phyloP scores from a whole-genome alignment of 495 filamentous ascomycete genomes.

The Penicillium samsonianum region DNA sequence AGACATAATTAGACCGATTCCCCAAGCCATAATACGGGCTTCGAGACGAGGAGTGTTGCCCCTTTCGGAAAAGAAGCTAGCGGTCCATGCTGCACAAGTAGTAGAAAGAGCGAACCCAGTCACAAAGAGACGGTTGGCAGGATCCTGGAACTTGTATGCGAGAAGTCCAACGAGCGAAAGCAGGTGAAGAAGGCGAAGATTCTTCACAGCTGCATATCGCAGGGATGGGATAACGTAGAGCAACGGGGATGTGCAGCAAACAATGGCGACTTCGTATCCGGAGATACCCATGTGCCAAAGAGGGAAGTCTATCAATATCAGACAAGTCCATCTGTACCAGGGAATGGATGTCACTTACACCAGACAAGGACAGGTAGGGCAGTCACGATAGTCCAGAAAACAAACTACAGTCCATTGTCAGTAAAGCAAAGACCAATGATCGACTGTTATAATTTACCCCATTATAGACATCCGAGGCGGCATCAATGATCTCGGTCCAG shows the following conservation, averaged over 20 bases:
- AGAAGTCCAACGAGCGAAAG: conserved; percentile 76
- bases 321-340: conserved; percentile 11
- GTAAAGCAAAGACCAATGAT: not conserved
- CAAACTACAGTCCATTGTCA: conserved; percentile 60
- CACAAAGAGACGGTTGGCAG: conserved; percentile 75
- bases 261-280: conserved; percentile 87
- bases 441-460: conserved; percentile 58
- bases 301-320: conserved; percentile 71
- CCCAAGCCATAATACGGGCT: conserved; percentile 75
- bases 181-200: conserved; percentile 69
- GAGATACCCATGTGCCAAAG: conserved; percentile 99
- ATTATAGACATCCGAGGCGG: conserved; percentile 86
- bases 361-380: conserved; percentile 85
- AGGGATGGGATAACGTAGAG: conserved; percentile 73
- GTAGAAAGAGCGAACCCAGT: conserved; percentile 77
- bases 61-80: conserved; percentile 75
- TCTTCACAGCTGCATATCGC: conserved; percentile 64
- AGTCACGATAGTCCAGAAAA: conserved; percentile 95
- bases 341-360: conserved; percentile 64
- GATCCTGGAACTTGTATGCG: conserved; percentile 73
- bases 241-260: conserved; percentile 79
- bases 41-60: conserved; percentile 75
- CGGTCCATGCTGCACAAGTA: conserved; percentile 78
- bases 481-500: conserved; percentile 73
- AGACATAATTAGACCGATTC: conserved; percentile 79